Percentiles rank a stretch among this genome's conserved stretches.
Evolutionary conservation across 2,329 filamentous ascomycete species (phyloP).

Genomic region (Raffaelea deltoideospora): DNA sequence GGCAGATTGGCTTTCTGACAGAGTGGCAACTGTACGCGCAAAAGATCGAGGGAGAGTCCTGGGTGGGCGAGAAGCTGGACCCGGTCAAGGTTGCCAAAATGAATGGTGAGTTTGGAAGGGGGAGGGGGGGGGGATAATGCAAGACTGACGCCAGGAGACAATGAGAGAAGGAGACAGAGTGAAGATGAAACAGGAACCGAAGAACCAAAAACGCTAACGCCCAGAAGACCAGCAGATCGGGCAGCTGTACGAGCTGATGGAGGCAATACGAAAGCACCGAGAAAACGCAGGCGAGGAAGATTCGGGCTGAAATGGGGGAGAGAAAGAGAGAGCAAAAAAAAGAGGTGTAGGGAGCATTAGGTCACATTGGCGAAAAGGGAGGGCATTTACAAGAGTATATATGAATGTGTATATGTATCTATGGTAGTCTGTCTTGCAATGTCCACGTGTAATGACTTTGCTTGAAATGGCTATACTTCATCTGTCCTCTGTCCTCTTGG

Average conservation of each 20-base stretch:
- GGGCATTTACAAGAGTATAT: no score
- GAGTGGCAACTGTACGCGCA: constrained; percentile 97
- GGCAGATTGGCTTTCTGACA: constrained; percentile 80
- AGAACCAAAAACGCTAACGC: constrained; percentile 2
- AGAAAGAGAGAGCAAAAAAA: no score
- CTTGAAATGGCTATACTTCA: no score
- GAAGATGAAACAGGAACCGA: neutral
- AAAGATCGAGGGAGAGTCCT: constrained; percentile 72
- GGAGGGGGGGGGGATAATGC: neutral
- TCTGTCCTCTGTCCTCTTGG: no score
- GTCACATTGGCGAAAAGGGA: no score
- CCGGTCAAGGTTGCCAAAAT: constrained; percentile 75
- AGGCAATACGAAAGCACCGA: constrained; percentile 45
- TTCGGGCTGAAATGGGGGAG: neutral
- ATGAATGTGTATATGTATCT: no score
- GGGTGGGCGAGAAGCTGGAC: constrained; percentile 76
- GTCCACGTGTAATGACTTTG: no score
- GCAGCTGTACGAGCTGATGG: constrained; percentile 90
- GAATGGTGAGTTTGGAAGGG: constrained; percentile 53
- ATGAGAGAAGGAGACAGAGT: no score
- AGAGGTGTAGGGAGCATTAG: no score
- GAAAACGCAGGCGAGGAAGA: neutral
- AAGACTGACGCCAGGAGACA: no score
- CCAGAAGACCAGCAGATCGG: constrained; percentile 72
- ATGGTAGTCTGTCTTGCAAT: no score